A percentile compares a stretch with the other conserved stretches of the same genome.
Conservation (phyloP, 148 eudicot genomes). For the Rhododendron henanense region DNA sequence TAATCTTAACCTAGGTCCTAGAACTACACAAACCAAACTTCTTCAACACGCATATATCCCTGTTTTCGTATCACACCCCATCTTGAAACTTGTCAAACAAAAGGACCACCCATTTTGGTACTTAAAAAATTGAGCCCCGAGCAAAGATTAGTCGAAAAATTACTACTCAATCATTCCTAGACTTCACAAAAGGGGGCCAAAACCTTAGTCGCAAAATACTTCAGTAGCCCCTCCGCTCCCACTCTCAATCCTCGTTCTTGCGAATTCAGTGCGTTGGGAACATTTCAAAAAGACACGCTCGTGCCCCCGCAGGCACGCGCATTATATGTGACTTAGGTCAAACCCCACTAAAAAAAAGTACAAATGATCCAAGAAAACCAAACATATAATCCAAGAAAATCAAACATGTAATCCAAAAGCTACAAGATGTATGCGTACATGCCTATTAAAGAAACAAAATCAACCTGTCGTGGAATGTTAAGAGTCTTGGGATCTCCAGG, state of each 20-base stretch:
- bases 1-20: background rate
- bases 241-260: background rate
- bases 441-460: background rate
- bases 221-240: background rate
- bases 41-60: background rate
- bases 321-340: background rate
- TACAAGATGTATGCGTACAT: background rate
- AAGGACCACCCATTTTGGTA: background rate
- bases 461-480: slow-evolving; percentile 12
- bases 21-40: background rate
- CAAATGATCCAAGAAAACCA: background rate
- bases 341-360: background rate
- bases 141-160: background rate
- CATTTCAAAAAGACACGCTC: background rate
- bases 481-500: slow-evolving; percentile 7
- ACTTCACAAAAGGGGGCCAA: background rate
- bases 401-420: background rate
- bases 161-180: background rate
- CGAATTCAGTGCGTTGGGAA: background rate
- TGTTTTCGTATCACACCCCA: background rate
- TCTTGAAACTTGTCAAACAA: background rate
- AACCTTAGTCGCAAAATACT: background rate
- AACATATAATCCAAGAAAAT: background rate
- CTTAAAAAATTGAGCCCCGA: background rate
- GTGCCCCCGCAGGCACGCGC: background rate